A percentile compares a stretch with the other conserved stretches of the same genome.
These are phyloP conservation scores for Bruguiera hainesii DNA, from an alignment of 441 rosid species.

Conservation along the genomic window DNA sequence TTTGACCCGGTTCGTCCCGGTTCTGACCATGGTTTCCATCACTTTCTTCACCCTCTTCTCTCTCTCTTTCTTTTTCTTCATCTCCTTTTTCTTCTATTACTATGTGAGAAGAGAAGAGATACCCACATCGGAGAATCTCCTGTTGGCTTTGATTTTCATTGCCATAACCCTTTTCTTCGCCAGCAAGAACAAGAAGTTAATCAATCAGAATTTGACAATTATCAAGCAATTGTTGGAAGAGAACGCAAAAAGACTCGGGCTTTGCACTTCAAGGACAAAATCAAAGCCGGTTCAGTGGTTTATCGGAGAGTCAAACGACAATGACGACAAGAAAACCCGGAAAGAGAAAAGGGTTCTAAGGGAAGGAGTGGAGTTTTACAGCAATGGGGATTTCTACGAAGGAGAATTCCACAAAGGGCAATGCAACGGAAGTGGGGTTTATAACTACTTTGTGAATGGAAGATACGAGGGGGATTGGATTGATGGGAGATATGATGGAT, in stretches of 20 bases:
- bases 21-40: conserved; percentile 46
- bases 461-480: conserved; percentile 94
- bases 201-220: conserved; percentile 39
- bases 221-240: conserved; percentile 47
- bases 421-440: conserved; percentile 87
- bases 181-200: conserved; percentile 54
- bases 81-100: conserved; percentile 44
- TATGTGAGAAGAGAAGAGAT: conserved; percentile 57
- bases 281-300: conserved; percentile 69
- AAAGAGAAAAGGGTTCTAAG: conserved; percentile 33
- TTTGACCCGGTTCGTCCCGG: conserved; percentile 46
- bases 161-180: conserved; percentile 78
- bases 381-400: conserved; percentile 89
- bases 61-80: conserved; percentile 40
- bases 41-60: conserved; percentile 39
- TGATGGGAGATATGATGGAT: conserved; percentile 86
- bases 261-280: conserved; percentile 32
- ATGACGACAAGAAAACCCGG: conserved; percentile 18
- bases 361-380: conserved; percentile 85
- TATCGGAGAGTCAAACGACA: conserved; percentile 56
- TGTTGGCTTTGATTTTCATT: conserved; percentile 64
- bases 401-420: conserved; percentile 81
- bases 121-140: conserved; percentile 73
- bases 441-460: conserved; percentile 70
- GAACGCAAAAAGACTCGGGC: conserved; percentile 30